Base-by-base conservation (phyloP, 306 rosid genomes). In the Malus fusca region DNA sequence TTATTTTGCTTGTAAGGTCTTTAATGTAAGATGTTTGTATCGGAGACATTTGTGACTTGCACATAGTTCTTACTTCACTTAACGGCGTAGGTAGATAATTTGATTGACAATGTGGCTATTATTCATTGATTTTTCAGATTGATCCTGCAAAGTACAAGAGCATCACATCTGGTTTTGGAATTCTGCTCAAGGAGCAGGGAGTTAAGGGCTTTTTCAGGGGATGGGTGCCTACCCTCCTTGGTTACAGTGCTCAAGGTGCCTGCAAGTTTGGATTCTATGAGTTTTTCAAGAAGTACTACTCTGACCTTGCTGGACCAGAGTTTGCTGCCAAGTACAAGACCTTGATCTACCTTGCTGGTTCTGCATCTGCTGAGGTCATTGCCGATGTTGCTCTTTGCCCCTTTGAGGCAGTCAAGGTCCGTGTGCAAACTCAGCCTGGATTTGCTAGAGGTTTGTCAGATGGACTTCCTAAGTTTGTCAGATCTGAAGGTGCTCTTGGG, bases 191-290 rank as follows among this genome's bases (percentile, higher is more conserved):
- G 90, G 99, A 96, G 89, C 98, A 96, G 81, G 99, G 99, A 15
- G n/a, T 82, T 8, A 87, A 70, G 71, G 99, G 99, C 21, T 88
- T 96, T 83, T 92, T 90, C 87, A 84, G 93, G 79, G 99, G 99
- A n/a, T 92, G 99, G 99, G 97, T 86, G 48, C 99, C 99, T 28
- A 96, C 99, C 60, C 83, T 96, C 78, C 87, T 96, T 28, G 99
- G 99, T 83, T 92, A 96, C 87, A 90, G 99, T 87, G 98, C 94
- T 52, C 99, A 96, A 87, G 98, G 99, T 84, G 99, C 98, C 73
- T 92, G 97, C 92, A 96, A 96, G 80, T 92, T 83, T 74, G 99
- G 99, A 42, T 92, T 92, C 84, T 96, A 96, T 18, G 99, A 96
- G 78, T 96, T 87, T 83, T 92, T 96, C 76, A 96, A 96, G 90